phyloP scores from a whole-genome alignment of 306 rosid species.

The Lupinus albus region DNA sequence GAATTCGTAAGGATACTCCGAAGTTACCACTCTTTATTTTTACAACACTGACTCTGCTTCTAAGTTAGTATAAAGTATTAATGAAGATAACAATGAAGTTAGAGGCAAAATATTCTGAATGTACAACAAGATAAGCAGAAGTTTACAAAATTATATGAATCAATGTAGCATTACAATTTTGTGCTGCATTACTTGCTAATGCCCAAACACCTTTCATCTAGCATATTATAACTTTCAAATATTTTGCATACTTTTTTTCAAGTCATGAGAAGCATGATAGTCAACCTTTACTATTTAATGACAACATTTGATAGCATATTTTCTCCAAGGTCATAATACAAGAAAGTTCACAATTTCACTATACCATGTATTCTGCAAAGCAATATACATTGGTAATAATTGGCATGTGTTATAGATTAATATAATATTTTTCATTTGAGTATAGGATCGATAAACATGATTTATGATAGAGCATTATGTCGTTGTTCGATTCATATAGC shows the following conservation, averaged over 20 bases:
- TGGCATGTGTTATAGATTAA: not conserved
- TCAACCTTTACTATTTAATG: no score
- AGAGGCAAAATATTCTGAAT: not conserved
- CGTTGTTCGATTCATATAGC: no score
- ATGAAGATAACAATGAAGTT: not conserved
- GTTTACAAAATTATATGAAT: not conserved
- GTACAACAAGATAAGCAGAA: conserved; percentile 18
- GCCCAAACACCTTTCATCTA: not conserved
- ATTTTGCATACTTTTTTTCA: conserved; percentile 4
- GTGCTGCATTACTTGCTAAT: conserved; percentile 21
- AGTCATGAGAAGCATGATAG: conserved; percentile 16
- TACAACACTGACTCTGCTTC: not conserved
- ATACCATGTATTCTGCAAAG: conserved; percentile 1
- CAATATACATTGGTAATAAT: conserved; percentile 5
- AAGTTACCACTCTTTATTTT: conserved; percentile 6
- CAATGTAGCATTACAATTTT: conserved; percentile 18
- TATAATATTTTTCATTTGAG: conserved; percentile 19
- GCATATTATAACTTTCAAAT: conserved; percentile 8
- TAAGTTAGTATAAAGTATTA: not conserved
- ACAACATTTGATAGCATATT: conserved; percentile 19
- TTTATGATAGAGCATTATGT: no score
- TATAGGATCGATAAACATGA: no score
- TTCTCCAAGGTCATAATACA: conserved; percentile 17
- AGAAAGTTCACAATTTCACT: conserved; percentile 17
- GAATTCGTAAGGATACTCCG: conserved; percentile 25